These are phyloP conservation scores for Litchi chinensis DNA, from an alignment of 345 rosid species.

Conservation along the genomic window DNA sequence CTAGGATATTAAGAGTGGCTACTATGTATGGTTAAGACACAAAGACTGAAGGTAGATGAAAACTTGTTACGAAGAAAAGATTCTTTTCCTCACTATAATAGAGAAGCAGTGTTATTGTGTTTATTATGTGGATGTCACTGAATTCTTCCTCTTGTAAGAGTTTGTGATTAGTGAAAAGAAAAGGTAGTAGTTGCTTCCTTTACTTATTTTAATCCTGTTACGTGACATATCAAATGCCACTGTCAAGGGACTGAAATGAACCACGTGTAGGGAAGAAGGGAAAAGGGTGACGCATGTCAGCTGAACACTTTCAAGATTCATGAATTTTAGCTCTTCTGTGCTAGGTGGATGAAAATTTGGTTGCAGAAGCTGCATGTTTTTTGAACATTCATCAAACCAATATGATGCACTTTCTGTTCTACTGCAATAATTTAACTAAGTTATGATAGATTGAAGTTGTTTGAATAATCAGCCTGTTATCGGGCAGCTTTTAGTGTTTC, in stretches of 20 bases:
- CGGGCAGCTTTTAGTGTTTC: too few relatives aligned
- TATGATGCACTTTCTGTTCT: too few relatives aligned
- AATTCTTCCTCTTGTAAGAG: neutral
- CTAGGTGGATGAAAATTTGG: neutral
- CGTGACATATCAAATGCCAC: neutral
- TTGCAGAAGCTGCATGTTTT: neutral
- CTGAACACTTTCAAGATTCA: too few relatives aligned
- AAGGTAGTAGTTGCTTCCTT: neutral
- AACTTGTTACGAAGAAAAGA: neutral
- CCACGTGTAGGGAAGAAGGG: neutral
- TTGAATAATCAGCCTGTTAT: too few relatives aligned
- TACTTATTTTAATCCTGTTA: neutral
- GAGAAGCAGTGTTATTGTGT: neutral
- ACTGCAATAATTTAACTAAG: too few relatives aligned
- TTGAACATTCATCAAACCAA: neutral
- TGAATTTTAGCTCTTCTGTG: neutral
- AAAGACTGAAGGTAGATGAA: neutral
- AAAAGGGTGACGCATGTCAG: too few relatives aligned
- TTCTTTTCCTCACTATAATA: neutral
- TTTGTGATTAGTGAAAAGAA: neutral
- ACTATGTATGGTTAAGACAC: neutral
- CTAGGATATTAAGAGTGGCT: neutral
- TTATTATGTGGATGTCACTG: neutral
- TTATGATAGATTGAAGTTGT: too few relatives aligned
- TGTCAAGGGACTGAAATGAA: neutral